These are phyloP conservation scores for Mycena galericulata DNA, from an alignment of 768 basidiomycete genomes.

Conservation along the genomic window DNA sequence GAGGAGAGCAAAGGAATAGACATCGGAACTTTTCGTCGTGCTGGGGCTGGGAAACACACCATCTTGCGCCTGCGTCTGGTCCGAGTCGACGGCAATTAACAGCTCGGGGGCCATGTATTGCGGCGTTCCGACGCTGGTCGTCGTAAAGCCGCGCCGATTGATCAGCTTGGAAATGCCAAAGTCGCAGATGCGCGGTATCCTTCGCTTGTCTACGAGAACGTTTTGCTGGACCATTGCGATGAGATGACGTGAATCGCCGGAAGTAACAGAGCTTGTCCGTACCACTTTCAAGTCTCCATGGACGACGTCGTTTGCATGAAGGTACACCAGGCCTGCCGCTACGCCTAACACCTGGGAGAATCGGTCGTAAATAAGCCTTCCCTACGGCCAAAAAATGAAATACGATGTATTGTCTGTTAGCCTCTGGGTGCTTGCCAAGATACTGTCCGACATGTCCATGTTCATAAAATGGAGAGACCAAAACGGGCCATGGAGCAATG, in stretches of 20 bases:
- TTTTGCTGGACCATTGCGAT: conserved; percentile 29
- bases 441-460: conserved; percentile 5
- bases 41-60: not conserved
- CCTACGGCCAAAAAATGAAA: too few relatives aligned
- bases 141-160: conserved; percentile 24
- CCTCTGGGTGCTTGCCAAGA: not conserved
- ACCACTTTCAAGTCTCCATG: conserved; percentile 15
- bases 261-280: not conserved
- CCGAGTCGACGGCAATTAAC: conserved; percentile 15
- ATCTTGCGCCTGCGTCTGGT: not conserved
- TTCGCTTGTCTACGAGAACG: conserved; percentile 35
- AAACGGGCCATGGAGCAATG: conserved; percentile 2
- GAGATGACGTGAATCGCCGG: too few relatives aligned
- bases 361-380: not conserved
- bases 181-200: conserved; percentile 35
- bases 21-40: conserved; percentile 26
- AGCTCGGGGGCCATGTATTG: conserved; percentile 39
- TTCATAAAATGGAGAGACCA: conserved; percentile 1
- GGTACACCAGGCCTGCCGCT: not conserved
- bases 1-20: conserved; percentile 35
- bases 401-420: not conserved
- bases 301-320: not conserved
- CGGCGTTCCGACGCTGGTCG: conserved; percentile 25
- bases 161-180: conserved; percentile 38
- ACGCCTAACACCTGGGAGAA: not conserved